Evolutionary conservation across 768 basidiomycete species (phyloP), one percentile per base, ranked within the genome.

Genomic region (Porpolomopsis calyptriformis): DNA sequence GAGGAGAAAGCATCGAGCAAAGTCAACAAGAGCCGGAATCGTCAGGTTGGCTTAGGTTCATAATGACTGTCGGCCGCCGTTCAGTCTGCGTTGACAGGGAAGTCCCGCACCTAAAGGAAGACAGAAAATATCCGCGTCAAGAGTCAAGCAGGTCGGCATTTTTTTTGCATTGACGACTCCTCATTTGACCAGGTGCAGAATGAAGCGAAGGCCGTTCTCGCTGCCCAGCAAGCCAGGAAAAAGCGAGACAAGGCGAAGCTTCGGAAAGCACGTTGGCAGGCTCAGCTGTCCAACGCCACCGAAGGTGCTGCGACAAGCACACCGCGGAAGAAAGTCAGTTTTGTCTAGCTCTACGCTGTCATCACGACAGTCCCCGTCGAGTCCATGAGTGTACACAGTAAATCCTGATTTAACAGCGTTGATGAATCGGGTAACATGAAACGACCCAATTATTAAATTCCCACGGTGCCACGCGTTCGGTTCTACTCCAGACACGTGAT

Each of bases 1-100:
- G 76, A 78, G 58, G 55, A 72, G 53, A 74, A 68, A 45, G 51
- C 63, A 4, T 56, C 59, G 42, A 60, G 52, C 6, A 74, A 66
- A 54, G 59, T 58, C 43, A 63, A 65, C 53, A 73, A 63, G 53
- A 63, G 60, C 51, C 68, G 63, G 39, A 62, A 60, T 50, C 47
- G 59, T 53, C 66, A 70, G 69, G 72, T 69, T 14, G 29, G 29
- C 14, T 7, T 14, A 7, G 7, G 34, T 40, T 8, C 23, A 14
- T 33, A 16, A 34, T 22, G 37, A 6, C 7, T n/a, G 37, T 34
- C 36, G 19, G 19, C 33, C 4, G 31, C 44, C 36, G 38, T 39
- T 35, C 42, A 26, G 20, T 40, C 45, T 27, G 45, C 14, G 12
- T 16, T 40, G 25, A 33, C 43, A 11, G 24, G 67, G 65, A 52